Evolutionary conservation across 495 filamentous ascomycete genomes (phyloP).

Genomic region (Penicillium antarcticum): DNA sequence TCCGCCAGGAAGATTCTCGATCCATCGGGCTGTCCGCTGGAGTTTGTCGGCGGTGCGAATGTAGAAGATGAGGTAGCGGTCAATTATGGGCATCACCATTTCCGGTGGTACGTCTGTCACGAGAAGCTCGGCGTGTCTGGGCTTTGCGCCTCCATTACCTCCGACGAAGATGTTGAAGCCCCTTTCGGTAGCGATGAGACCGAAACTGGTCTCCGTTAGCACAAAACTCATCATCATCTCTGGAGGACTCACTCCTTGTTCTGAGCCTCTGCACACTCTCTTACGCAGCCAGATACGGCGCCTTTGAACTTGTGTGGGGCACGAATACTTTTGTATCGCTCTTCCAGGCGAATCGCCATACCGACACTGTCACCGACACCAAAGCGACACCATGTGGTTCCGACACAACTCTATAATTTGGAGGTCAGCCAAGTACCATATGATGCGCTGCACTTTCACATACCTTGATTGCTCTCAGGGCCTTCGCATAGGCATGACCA

Average conservation of each 20-base stretch:
- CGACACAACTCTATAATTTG: conserved; percentile 68
- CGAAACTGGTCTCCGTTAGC: conserved; percentile 59
- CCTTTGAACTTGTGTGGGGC: conserved; percentile 93
- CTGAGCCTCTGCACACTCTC: conserved; percentile 94
- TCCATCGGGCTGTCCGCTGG: conserved; percentile 89
- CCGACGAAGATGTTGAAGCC: conserved; percentile 94
- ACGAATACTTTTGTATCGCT: conserved; percentile 92
- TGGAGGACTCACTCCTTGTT: conserved; percentile 73
- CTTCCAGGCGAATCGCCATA: conserved; percentile 88
- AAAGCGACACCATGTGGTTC: conserved; percentile 92
- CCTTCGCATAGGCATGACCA: conserved; percentile 93
- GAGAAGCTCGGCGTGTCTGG: conserved; percentile 80
- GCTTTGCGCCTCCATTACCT: conserved; percentile 90
- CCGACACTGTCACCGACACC: conserved; percentile 96
- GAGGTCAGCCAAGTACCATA: neutral
- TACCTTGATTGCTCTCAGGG: conserved; percentile 81
- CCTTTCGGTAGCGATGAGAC: conserved; percentile 90
- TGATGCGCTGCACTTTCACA: neutral
- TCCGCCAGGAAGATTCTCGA: conserved; percentile 83
- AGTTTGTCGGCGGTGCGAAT: conserved; percentile 95
- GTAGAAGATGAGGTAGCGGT: conserved; percentile 94
- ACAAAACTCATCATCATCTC: neutral
- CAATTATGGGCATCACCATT: conserved; percentile 80
- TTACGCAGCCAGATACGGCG: conserved; percentile 86
- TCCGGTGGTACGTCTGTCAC: conserved; percentile 87